A percentile compares a stretch with the other conserved stretches of the same genome.
phyloP scores from a whole-genome alignment of 1,284 basidiomycete species.

The Coriolopsis trogii region DNA sequence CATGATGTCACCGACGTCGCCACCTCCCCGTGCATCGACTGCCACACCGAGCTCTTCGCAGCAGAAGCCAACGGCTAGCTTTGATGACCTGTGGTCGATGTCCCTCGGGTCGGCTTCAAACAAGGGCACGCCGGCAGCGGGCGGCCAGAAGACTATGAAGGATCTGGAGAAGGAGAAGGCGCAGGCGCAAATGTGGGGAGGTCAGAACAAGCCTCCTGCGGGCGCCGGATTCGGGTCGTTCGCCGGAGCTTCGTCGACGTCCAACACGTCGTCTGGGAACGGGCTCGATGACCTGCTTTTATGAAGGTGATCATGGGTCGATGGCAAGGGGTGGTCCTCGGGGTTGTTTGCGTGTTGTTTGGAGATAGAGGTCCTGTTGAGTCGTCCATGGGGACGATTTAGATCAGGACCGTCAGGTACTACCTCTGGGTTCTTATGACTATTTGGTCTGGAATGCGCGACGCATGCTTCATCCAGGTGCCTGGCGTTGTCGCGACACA shows the following conservation, averaged over 20 bases:
- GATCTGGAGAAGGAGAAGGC: constrained; percentile 88
- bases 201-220: constrained; percentile 35
- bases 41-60: constrained; percentile 28
- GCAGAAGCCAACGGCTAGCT: constrained; percentile 49
- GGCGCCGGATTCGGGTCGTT: constrained; percentile 52
- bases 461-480: not conserved
- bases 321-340: not conserved
- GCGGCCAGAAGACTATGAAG: constrained; percentile 75
- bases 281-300: constrained; percentile 40
- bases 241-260: constrained; percentile 27
- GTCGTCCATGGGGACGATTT: not conserved
- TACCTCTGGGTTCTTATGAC: not conserved
- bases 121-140: constrained; percentile 22
- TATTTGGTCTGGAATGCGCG: not conserved
- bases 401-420: constrained; percentile 4
- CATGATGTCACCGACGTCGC: constrained; percentile 21
- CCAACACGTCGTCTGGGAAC: constrained; percentile 28
- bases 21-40: constrained; percentile 22
- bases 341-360: constrained; percentile 15
- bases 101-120: constrained; percentile 64
- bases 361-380: constrained; percentile 18
- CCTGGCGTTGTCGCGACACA: not conserved
- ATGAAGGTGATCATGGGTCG: constrained; percentile 21
- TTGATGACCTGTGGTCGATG: constrained; percentile 92
- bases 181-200: constrained; percentile 79